These are phyloP conservation scores for Sarcodon sp. DNA, from an alignment of 768 basidiomycete genomes.

Conservation along the genomic window DNA sequence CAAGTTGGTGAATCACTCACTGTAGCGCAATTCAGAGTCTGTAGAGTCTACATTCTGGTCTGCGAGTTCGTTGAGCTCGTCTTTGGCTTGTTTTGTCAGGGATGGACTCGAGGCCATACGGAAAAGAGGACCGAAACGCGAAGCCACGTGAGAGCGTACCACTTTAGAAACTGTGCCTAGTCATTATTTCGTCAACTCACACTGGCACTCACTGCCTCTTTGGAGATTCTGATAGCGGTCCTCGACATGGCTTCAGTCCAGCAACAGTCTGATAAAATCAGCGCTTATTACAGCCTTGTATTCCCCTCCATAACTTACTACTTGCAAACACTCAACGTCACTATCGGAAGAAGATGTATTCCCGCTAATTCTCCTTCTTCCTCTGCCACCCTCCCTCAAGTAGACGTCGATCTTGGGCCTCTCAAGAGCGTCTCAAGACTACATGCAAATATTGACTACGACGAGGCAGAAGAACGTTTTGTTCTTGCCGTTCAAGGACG, in stretches of 20 bases:
- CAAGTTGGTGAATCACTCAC: too few species aligned
- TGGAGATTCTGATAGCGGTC: not conserved
- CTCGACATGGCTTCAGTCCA: constrained; percentile 8
- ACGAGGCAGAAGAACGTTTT: constrained; percentile 81
- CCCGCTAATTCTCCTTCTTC: constrained; percentile 47
- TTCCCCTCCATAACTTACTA: constrained; percentile 95
- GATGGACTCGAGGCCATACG: not conserved
- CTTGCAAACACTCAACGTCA: constrained; percentile 88
- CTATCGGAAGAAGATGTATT: constrained; percentile 83
- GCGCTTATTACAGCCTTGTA: constrained; percentile 88
- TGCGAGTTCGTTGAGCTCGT: constrained; percentile 43
- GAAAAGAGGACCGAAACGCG: not conserved
- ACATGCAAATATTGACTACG: constrained; percentile 92
- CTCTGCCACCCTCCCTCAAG: constrained; percentile 35
- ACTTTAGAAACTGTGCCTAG: not conserved
- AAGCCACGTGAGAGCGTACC: not conserved
- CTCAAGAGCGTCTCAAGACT: constrained; percentile 96
- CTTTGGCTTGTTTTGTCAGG: constrained; percentile 18
- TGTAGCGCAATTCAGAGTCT: constrained; percentile 55
- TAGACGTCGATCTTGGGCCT: constrained; percentile 88
- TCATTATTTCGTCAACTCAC: not conserved
- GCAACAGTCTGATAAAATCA: constrained; percentile 58
- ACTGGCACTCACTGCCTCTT: not conserved
- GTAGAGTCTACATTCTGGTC: constrained; percentile 52
- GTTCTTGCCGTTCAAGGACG: constrained; percentile 87